These are phyloP conservation scores for Umbelopsis vinacea DNA, from an alignment of 192 early-diverging fungal species.

Conservation along the genomic window DNA sequence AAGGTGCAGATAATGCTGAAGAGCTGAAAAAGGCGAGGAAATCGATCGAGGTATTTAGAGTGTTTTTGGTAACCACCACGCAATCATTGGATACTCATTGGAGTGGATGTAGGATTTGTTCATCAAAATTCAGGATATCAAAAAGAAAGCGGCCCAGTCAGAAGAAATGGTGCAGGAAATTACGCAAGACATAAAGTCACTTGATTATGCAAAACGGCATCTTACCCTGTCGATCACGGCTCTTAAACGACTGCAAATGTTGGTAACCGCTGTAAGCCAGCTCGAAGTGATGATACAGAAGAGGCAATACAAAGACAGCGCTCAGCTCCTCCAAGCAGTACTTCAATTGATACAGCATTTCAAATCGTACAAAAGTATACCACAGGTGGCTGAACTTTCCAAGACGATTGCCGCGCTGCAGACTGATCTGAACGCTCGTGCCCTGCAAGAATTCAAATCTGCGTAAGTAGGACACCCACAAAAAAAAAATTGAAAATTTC, in stretches of 20 bases:
- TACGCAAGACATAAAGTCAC: conserved; percentile 91
- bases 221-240: conserved; percentile 80
- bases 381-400: conserved; percentile 73
- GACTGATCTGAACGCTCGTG: conserved; percentile 61
- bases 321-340: conserved; percentile 80
- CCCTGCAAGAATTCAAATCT: conserved; percentile 75
- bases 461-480: conserved; percentile 54
- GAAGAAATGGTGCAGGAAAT: conserved; percentile 93
- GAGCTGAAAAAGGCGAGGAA: conserved; percentile 73
- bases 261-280: conserved; percentile 78
- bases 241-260: conserved; percentile 86
- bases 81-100: background rate
- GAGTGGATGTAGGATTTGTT: conserved; percentile 64
- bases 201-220: conserved; percentile 95
- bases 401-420: conserved; percentile 67
- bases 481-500: background rate
- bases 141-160: conserved; percentile 80
- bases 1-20: conserved; percentile 59
- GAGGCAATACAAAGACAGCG: conserved; percentile 79
- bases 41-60: conserved; percentile 68
- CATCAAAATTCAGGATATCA: conserved; percentile 81
- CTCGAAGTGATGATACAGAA: conserved; percentile 65
- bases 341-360: conserved; percentile 80
- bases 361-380: conserved; percentile 71
- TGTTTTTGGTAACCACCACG: background rate